phyloP scores from a whole-genome alignment of 768 basidiomycete species.

The Mycena chlorophos region DNA sequence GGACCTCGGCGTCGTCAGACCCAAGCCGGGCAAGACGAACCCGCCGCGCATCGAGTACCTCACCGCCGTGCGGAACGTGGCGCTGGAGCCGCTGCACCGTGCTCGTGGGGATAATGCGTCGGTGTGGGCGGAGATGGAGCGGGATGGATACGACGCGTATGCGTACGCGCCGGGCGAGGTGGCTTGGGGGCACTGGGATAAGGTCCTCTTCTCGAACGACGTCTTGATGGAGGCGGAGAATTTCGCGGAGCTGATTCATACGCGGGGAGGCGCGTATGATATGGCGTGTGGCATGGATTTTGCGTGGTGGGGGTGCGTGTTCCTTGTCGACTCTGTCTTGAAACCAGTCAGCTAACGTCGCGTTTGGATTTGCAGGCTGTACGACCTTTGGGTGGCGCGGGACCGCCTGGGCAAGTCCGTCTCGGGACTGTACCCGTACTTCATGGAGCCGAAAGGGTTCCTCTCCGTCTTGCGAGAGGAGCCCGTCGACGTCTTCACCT shows the following conservation, averaged over 20 bases:
- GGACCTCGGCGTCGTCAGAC: slow-evolving; percentile 27
- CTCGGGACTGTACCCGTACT: slow-evolving; percentile 38
- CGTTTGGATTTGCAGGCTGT: no score
- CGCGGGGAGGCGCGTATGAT: slow-evolving; percentile 40
- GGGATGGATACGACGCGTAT: slow-evolving; percentile 39
- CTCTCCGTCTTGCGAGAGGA: slow-evolving; percentile 35
- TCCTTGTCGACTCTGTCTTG: background rate
- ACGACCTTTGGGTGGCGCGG: slow-evolving; percentile 38
- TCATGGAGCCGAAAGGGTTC: slow-evolving; percentile 37
- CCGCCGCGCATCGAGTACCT: slow-evolving; percentile 38
- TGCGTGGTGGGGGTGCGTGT: slow-evolving; percentile 26
- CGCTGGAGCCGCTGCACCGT: slow-evolving; percentile 42
- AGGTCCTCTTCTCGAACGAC: slow-evolving; percentile 46
- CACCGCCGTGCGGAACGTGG: slow-evolving; percentile 40
- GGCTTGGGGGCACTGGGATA: slow-evolving; percentile 37
- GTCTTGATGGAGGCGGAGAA: slow-evolving; percentile 41
- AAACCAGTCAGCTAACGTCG: no score
- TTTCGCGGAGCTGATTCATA: slow-evolving; percentile 41
- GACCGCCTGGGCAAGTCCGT: slow-evolving; percentile 33
- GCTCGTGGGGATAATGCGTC: no score
- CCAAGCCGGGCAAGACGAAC: slow-evolving; percentile 26
- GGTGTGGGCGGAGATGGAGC: no score
- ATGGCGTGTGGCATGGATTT: slow-evolving; percentile 48
- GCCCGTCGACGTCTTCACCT: slow-evolving; percentile 43
- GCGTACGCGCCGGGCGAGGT: no score